Conservation (phyloP, 2,329 filamentous ascomycete species). For the Talaromyces albobiverticillius region DNA sequence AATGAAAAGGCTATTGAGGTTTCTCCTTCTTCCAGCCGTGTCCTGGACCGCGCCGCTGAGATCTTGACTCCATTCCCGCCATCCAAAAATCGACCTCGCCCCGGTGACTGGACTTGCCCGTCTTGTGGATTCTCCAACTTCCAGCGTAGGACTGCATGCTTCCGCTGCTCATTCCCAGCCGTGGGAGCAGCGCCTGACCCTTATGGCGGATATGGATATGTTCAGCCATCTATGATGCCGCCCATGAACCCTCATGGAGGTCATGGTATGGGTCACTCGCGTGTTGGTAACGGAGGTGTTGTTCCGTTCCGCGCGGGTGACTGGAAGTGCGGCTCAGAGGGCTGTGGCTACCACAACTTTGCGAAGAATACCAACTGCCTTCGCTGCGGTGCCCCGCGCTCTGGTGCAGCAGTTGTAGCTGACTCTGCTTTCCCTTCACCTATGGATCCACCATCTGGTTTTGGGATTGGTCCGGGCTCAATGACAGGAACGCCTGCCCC, state of each 20-base stretch:
- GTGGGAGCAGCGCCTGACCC: conserved; percentile 76
- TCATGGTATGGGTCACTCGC: conserved; percentile 56
- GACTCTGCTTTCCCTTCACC: conserved; percentile 88
- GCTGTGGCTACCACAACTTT: conserved; percentile 98
- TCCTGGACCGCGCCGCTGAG: conserved; percentile 90
- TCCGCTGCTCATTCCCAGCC: conserved; percentile 98
- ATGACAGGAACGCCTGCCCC: conserved; percentile 81
- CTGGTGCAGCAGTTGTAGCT: conserved; percentile 88
- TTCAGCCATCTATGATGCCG: conserved; percentile 75
- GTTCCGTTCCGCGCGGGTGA: conserved; percentile 98
- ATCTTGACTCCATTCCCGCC: conserved; percentile 97
- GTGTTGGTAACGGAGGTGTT: conserved; percentile 72
- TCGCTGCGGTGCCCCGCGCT: conserved; percentile 90
- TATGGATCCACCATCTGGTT: conserved; percentile 81
- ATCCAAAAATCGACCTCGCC: conserved; percentile 95
- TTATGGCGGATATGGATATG: conserved; percentile 58
- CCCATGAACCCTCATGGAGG: conserved; percentile 63
- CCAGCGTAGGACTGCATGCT: conserved; percentile 95
- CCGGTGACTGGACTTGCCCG: conserved; percentile 98
- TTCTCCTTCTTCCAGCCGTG: conserved; percentile 92
- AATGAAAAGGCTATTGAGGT: conserved; percentile 99
- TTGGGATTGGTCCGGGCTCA: conserved; percentile 81
- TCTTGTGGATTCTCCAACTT: conserved; percentile 99
- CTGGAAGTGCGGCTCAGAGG: conserved; percentile 98
- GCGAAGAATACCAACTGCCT: conserved; percentile 99